A percentile compares a stretch with the other conserved stretches of the same genome.
These are phyloP conservation scores for Nemania sp. DNA, from an alignment of 2,329 filamentous ascomycete species.

Conservation along the genomic window DNA sequence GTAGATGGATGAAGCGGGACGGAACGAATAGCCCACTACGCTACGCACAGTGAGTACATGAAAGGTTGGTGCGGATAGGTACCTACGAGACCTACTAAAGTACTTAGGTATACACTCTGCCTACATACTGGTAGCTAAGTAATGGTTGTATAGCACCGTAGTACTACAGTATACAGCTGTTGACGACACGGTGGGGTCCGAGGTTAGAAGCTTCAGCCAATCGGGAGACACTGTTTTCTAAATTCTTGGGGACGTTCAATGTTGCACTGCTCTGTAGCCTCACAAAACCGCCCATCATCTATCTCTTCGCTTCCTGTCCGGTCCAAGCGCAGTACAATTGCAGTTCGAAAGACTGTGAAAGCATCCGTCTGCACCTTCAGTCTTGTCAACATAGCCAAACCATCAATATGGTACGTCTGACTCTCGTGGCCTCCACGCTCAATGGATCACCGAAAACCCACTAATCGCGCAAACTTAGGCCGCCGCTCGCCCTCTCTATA, in stretches of 20 bases:
- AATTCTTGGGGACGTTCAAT: slow-evolving; percentile 31
- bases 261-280: slow-evolving; percentile 36
- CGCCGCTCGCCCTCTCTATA: slow-evolving; percentile 66
- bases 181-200: slow-evolving; percentile 25
- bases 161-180: background rate
- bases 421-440: slow-evolving; percentile 12
- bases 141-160: background rate
- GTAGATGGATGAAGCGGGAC: slow-evolving; percentile 19
- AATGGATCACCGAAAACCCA: slow-evolving; percentile 19
- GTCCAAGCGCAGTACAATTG: slow-evolving; percentile 25
- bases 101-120: background rate
- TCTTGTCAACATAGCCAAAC: slow-evolving; percentile 20
- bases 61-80: background rate
- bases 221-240: slow-evolving; percentile 48
- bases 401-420: slow-evolving; percentile 65
- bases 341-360: slow-evolving; percentile 26
- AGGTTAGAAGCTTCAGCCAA: slow-evolving; percentile 52
- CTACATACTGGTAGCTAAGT: too few relatives aligned
- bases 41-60: background rate
- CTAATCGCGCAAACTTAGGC: slow-evolving; percentile 55
- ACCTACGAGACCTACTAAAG: background rate
- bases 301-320: slow-evolving; percentile 10
- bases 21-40: slow-evolving; percentile 10
- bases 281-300: slow-evolving; percentile 35
- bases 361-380: slow-evolving; percentile 16